Percentiles rank a stretch among this genome's conserved stretches.
phyloP scores from a whole-genome alignment of 1,284 basidiomycete genomes.

The Pseudozyma pruni region DNA sequence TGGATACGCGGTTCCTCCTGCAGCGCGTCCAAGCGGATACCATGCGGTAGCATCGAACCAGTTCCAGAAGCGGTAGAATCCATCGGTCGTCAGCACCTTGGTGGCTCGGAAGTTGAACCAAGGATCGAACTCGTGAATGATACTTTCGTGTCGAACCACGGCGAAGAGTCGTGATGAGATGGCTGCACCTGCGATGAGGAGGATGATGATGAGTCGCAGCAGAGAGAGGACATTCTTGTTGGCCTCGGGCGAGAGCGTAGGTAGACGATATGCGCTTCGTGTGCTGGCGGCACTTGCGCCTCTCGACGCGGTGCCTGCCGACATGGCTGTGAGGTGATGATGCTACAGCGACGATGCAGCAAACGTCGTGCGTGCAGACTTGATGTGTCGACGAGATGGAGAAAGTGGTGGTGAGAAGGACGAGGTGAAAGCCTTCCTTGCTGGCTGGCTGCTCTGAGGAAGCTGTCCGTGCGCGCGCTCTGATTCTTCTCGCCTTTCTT shows the following conservation, averaged over 20 bases:
- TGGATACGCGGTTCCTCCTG: constrained; percentile 97
- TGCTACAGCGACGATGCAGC: constrained; percentile 8
- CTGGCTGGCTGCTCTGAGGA: not conserved
- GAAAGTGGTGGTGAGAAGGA: constrained; percentile 1
- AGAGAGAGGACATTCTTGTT: constrained; percentile 60
- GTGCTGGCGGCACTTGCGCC: constrained; percentile 7
- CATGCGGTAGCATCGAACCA: constrained; percentile 98
- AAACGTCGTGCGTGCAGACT: constrained; percentile 10
- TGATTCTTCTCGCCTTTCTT: constrained; percentile 10
- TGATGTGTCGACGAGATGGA: not conserved
- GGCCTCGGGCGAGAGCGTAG: constrained; percentile 44
- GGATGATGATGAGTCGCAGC: constrained; percentile 63
- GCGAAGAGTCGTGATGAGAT: constrained; percentile 96
- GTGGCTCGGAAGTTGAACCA: constrained; percentile 74
- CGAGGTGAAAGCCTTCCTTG: not conserved
- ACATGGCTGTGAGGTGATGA: constrained; percentile 6
- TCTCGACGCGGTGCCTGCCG: constrained; percentile 20
- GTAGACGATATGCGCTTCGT: constrained; percentile 43
- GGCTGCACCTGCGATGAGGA: constrained; percentile 75
- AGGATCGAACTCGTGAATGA: constrained; percentile 97
- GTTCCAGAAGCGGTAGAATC: constrained; percentile 73
- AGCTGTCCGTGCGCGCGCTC: constrained; percentile 14
- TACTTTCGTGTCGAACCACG: constrained; percentile 97
- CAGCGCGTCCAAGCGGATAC: constrained; percentile 98
- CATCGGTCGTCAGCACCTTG: constrained; percentile 86